Base-by-base conservation (phyloP, 257 asterid species). In the Haberlea rhodopensis region DNA sequence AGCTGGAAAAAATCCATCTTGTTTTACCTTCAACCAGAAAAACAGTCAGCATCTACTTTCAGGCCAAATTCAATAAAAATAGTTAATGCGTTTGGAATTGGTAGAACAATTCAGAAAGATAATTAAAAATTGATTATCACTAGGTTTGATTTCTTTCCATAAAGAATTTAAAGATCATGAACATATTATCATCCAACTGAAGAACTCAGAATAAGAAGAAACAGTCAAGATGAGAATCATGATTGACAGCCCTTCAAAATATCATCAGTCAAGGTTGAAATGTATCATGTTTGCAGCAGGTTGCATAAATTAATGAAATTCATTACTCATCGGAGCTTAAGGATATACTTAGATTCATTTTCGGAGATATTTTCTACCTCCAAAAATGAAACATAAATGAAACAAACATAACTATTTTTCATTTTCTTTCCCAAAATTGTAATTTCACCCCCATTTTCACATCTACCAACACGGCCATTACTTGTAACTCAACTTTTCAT, bases 1-100 rank as follows among this genome's bases (percentile, higher is more conserved):
- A 52, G 97, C 99, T 34, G 99, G 99, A 80, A 94, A 94, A 78
- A 83, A 94, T 22, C 82, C 92, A 72, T 94, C 99, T 78, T 94
- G 99, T 62, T 83, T 86, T 65, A 94, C 95, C 99, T 94, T 85
- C 57, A 76, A 73, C 63, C 57, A 67, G 66, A 76, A 63, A 63
- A 68, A 52, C 55, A 34, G 23, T 70, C 40, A n/a, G n/a, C n/a
- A n/a, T 67, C 57, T 27, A 32, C 13, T 62, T 58, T 61, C 43
- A 58, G 28, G 65, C 55, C 45, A 31, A 63, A 57, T 21, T 57
- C 58, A 67, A 32, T 51, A 31, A 45, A 65, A 51, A 0, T 27
- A 40, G 69, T 34, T 18, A 25, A 43, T 53, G 29, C 13, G 29
- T 15, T 32, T 8, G 37, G 37, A 46, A 52, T 43, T 4, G 29